Evolutionary conservation across 257 asterid genomes (phyloP), one percentile per base, ranked within the genome.

Genomic region (Coffea eugenioides): DNA sequence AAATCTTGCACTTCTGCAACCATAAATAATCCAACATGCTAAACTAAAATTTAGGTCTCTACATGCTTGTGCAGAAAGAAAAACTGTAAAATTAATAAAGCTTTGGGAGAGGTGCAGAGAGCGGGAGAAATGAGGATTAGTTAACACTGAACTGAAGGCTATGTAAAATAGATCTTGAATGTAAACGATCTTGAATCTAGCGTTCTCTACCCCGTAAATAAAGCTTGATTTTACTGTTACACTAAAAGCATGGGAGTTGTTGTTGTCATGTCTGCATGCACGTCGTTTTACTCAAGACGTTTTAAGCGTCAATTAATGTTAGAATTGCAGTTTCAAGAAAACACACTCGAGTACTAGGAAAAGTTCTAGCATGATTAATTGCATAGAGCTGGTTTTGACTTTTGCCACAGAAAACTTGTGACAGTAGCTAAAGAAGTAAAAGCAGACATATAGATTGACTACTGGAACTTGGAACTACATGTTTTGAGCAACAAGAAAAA

Each of bases 261-360:
- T 74, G 78, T 56, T 74, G 59, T 54, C 59, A 54, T 54, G 48
- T 49, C 39, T 69, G 72, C 80, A 77, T 77, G 80, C 80, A 77
- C 51, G 75, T 77, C 59, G 8, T 16, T 69, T n/a, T 46, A 7
- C 14, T 25, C 61, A 34, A 56, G 8, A 76, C 27, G 39, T 76
- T 76, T 21, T 69, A 3, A 64, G 51, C 65, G 41, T 65, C 2
- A 68, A 68, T 31, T 15, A 36, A 68, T 36, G n/a, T 59, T 57
- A 9, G 34, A 31, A 9, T 1, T 36, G 20, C n/a, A 3, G 73
- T 21, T 49, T 51, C 25, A 34, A 75, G 71, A 80, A 73, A 48
- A 59, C 73, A 34, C 23, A 41, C 62, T 54, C 67, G 16, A 34
- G 62, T 46, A 12, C 9, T 21, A 39, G 25, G 7, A 18, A 56